Evolutionary conservation across 345 rosid genomes (phyloP), one percentile per base, ranked within the genome.

Genomic region (Populus nigra): DNA sequence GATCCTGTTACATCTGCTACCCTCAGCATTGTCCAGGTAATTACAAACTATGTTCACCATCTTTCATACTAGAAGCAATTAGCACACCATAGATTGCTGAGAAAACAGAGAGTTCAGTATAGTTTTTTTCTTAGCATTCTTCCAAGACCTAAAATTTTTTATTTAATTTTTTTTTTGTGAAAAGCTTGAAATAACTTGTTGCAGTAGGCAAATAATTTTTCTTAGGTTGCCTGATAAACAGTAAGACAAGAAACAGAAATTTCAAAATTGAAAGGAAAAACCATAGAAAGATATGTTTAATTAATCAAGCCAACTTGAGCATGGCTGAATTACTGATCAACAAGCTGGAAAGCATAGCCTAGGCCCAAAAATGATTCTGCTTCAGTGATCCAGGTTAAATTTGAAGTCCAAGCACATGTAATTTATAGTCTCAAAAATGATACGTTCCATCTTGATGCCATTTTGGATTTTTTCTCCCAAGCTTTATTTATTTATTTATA

Each of bases 1-100:
- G 99, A 96, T 83, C 99, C 99, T 63, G 99, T 96, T 70, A 96
- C 99, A 61, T 92, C 99, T 84, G 99, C 99, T 65, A 96, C 99
- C 68, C 99, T 96, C 77, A 90, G 99, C 83, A 96, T 96, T 79
- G 99, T 96, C 73, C 99, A 96, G 99, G 99, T 96, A 84, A 72
- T 61, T 66, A 65, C 68, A n/a, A 66, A n/a, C 47, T 83, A 57
- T 31, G 62, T 38, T 62, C 73, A 76, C 49, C 2, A 69, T 71
- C 29, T 22, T 38, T 71, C 12, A 65, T 50, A 22, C 23, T 78
- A 57, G n/a, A 61, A 71, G 55, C 25, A 36, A 29, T 13, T 31
- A 9, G 70, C 11, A 29, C 31, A 35, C 8, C 12, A 8, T 17
- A 35, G 23, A 67, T 38, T 67, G 16, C 16, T 36, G 12, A 18